Conservation (phyloP, 2,329 filamentous ascomycete species). For the Dothideomycetes sp. region DNA sequence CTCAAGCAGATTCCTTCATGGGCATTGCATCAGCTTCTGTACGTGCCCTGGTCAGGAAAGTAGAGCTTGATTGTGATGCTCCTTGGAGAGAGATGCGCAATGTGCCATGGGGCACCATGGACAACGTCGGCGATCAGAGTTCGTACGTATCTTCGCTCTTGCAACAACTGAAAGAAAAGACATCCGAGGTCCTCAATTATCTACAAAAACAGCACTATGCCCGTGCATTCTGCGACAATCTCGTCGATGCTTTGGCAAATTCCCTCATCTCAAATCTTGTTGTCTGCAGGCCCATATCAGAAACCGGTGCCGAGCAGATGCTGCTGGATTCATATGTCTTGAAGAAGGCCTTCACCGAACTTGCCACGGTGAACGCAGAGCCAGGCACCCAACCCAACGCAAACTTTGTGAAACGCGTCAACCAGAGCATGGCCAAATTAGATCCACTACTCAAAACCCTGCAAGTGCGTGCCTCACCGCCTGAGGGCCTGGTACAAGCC, state of each 20-base stretch:
- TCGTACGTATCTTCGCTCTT: conserved; percentile 80
- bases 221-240: conserved; percentile 85
- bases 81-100: conserved; percentile 97
- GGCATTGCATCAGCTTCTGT: conserved; percentile 86
- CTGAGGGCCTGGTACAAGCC: conserved; percentile 89
- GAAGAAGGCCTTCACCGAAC: conserved; percentile 65
- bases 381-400: conserved; percentile 44
- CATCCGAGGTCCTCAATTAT: conserved; percentile 64
- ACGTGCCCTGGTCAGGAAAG: conserved; percentile 70
- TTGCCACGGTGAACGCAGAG: conserved; percentile 54
- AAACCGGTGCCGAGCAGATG: conserved; percentile 96
- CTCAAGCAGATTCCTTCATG: conserved; percentile 89
- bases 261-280: conserved; percentile 77
- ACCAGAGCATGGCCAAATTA: conserved; percentile 72
- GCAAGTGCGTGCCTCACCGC: conserved; percentile 82
- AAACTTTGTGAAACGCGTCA: conserved; percentile 78
- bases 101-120: conserved; percentile 88
- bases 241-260: conserved; percentile 78
- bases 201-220: conserved; percentile 90
- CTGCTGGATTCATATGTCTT: conserved; percentile 88
- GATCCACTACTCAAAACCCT: conserved; percentile 93
- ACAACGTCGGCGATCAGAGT: conserved; percentile 87
- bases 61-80: conserved; percentile 73
- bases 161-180: conserved; percentile 59
- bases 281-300: conserved; percentile 81